Base-by-base conservation (phyloP, 1,139 yeast species). In the Suhomyces kunorum region DNA sequence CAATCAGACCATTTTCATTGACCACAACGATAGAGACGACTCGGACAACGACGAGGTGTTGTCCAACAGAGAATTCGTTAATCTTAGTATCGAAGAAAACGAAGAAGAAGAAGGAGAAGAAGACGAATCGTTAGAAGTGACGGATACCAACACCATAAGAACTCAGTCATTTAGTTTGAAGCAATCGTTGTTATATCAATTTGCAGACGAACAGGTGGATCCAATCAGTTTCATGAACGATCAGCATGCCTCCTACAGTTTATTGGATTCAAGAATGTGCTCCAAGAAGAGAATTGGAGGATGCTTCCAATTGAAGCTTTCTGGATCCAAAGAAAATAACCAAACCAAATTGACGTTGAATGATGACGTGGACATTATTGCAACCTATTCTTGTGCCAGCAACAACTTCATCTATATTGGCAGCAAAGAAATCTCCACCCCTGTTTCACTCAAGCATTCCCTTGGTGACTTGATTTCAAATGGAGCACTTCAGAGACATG, bases 391-490 rank as follows among this genome's bases (percentile, higher is more conserved):
- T 9, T 63, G 78, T 3, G 70, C 74, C 4, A 60, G 66, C 19
- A 73, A 79, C 44, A 80, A 87, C 1, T 61, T 77, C 8, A 81
- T 89, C 6, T 87, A 81, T 48, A 59, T 84, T 1, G 68, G 86
- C 1, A 80, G 81, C 44, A 81, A 79, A 8, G 83, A 80, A n/a
- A 44, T 69, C 5, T 46, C 50, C 6, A 49, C 74, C 1, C 78
- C 78, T 0, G 36, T 44, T 1, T 59, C 64, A 7, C 58, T 72
- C 36, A 71, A 68, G 45, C 67, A 60, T 35, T 53, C 71, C 0
- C 53, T 71, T 41, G 71, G 71, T 5, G 69, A 64, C 28, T 49
- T 72, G 19, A 58, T 72, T 11, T 69, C 76, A 2, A 61, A 54
- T 36, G 74, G 71, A 4, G 56, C 58, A 3, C 46, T 64, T 4